Evolutionary conservation across 2,329 filamentous ascomycete species (phyloP).

Genomic region (Pseudogymnoascus sp.): DNA sequence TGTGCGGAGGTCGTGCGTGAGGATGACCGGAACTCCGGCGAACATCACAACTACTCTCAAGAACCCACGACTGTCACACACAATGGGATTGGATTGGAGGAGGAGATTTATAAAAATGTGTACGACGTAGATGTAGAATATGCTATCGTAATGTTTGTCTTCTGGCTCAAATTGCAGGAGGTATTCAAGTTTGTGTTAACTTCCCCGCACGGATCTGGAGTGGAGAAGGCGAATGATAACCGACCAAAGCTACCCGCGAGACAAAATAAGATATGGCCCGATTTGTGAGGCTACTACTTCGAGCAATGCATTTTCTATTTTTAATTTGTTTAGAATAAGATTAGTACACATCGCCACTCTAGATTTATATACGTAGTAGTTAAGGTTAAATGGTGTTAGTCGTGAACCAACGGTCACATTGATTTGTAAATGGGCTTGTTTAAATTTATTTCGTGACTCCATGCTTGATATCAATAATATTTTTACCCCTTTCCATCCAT

Average conservation of each 20-base stretch:
- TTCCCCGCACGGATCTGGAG: background rate
- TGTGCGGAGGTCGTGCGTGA: background rate
- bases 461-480: background rate
- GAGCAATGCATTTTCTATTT: background rate
- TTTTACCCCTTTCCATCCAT: background rate
- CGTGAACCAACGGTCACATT: background rate
- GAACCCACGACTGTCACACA: background rate
- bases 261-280: background rate
- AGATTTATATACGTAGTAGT: background rate
- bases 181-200: background rate
- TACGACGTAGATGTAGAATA: background rate
- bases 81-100: background rate
- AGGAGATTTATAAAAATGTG: background rate
- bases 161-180: background rate
- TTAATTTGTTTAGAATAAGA: background rate
- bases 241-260: background rate
- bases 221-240: background rate
- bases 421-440: background rate
- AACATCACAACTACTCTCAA: background rate
- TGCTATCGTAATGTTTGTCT: background rate
- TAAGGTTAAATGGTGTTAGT: background rate
- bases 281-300: background rate
- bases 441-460: background rate
- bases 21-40: background rate
- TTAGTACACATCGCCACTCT: background rate